Evolutionary conservation across 306 rosid species (phyloP).

Genomic region (Cucumis cinereus): DNA sequence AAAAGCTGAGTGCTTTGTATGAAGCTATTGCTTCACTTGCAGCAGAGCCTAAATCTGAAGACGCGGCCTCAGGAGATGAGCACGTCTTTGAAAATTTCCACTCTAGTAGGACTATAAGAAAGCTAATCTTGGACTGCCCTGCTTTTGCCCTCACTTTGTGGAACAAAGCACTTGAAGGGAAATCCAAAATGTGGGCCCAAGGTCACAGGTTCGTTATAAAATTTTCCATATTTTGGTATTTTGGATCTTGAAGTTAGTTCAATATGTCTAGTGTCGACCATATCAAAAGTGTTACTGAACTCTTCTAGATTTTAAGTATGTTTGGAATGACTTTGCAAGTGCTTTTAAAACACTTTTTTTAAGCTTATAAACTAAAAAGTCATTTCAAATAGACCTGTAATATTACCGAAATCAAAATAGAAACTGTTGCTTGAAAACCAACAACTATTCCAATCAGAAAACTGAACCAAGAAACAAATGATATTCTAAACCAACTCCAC

Average conservation of each 20-base stretch:
- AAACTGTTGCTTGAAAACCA: background rate
- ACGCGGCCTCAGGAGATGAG: conserved; percentile 36
- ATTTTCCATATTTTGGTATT: background rate
- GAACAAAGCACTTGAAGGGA: conserved; percentile 68
- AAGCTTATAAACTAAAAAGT: too few species aligned
- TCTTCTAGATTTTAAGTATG: too few species aligned
- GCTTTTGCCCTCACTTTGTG: conserved; percentile 67
- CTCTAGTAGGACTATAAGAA: conserved; percentile 81
- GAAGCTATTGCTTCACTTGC: conserved; percentile 58
- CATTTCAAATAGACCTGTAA: too few species aligned
- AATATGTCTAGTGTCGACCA: too few species aligned
- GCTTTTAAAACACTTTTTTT: too few species aligned
- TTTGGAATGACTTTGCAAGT: too few species aligned
- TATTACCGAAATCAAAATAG: conserved; percentile 28
- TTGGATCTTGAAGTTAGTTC: too few species aligned
- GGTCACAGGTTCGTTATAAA: conserved; percentile 1
- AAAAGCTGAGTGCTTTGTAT: conserved; percentile 52
- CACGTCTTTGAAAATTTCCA: conserved; percentile 77
- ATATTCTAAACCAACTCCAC: background rate
- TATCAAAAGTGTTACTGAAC: too few species aligned
- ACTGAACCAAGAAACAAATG: background rate
- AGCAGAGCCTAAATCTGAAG: conserved; percentile 51
- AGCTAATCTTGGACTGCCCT: conserved; percentile 70
- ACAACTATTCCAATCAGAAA: background rate
- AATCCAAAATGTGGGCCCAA: conserved; percentile 57